These are phyloP conservation scores for Aurifilum marmelostoma DNA, from an alignment of 2,329 filamentous ascomycete species.

Conservation along the genomic window DNA sequence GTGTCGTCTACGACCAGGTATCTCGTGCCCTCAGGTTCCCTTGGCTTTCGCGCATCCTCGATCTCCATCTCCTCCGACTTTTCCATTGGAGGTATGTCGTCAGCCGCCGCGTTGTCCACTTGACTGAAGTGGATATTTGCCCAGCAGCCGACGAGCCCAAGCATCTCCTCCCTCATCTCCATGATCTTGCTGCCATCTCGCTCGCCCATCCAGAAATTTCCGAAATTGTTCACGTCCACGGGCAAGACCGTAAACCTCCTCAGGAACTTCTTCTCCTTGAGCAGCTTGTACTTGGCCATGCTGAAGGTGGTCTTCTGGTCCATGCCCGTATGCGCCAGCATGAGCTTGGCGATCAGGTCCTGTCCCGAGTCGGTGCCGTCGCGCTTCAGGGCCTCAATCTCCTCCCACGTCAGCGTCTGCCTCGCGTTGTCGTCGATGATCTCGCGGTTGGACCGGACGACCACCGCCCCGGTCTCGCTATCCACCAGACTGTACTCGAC, in stretches of 20 bases:
- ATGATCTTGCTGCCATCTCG: conserved; percentile 80
- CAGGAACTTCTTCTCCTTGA: conserved; percentile 94
- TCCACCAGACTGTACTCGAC: conserved; percentile 52
- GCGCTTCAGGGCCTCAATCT: conserved; percentile 74
- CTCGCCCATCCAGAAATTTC: conserved; percentile 77
- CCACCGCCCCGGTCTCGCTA: conserved; percentile 50
- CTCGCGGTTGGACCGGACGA: conserved; percentile 61
- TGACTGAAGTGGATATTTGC: conserved; percentile 81
- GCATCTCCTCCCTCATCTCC: conserved; percentile 82
- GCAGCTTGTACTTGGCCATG: conserved; percentile 90
- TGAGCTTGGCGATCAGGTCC: conserved; percentile 89
- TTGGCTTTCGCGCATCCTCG: conserved; percentile 31
- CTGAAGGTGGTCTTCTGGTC: conserved; percentile 95
- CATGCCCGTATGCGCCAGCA: conserved; percentile 84
- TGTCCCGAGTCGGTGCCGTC: conserved; percentile 79
- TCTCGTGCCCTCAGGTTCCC: conserved; percentile 47
- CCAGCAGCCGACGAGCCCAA: conserved; percentile 85
- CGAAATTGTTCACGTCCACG: conserved; percentile 75
- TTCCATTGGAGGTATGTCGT: conserved; percentile 28
- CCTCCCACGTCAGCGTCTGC: conserved; percentile 77
- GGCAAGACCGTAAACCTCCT: conserved; percentile 84
- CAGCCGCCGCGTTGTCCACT: conserved; percentile 34
- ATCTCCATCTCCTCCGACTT: conserved; percentile 35
- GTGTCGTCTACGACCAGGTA: conserved; percentile 90
- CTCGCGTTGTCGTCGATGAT: conserved; percentile 65